A percentile compares a stretch with the other conserved stretches of the same genome.
phyloP scores from a whole-genome alignment of 1,139 yeast species.

The Casaregolazyma suthepensis region DNA sequence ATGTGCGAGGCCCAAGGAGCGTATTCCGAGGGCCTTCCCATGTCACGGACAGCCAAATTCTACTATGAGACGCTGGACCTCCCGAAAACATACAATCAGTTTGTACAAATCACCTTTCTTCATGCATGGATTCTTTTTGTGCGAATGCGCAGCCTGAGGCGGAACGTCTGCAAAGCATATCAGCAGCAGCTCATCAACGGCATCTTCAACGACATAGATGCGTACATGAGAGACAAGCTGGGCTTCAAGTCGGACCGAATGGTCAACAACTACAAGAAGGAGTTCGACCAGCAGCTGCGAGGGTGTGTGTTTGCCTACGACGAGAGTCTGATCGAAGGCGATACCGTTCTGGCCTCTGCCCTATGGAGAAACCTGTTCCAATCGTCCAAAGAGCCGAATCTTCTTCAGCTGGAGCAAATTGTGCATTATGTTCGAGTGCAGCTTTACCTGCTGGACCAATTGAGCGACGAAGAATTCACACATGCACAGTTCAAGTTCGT shows the following conservation, averaged over 20 bases:
- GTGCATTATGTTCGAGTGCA: conserved; percentile 87
- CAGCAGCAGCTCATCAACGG: conserved; percentile 90
- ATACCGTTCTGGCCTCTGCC: conserved; percentile 80
- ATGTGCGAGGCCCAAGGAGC: conserved; percentile 79
- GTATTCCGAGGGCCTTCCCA: conserved; percentile 33
- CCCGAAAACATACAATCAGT: conserved; percentile 84
- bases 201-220: conserved; percentile 83
- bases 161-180: conserved; percentile 78
- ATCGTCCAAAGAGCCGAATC: conserved; percentile 76
- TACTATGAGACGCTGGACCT: conserved; percentile 69
- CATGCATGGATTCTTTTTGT: conserved; percentile 93
- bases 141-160: conserved; percentile 94
- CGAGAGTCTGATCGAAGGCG: conserved; percentile 81
- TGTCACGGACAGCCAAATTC: conserved; percentile 31
- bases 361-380: conserved; percentile 58
- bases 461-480: conserved; percentile 89
- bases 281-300: conserved; percentile 81
- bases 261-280: conserved; percentile 81
- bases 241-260: conserved; percentile 77
- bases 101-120: conserved; percentile 87
- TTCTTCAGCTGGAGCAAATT: conserved; percentile 78
- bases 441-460: conserved; percentile 73
- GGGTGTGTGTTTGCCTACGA: conserved; percentile 90
- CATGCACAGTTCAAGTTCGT: conserved; percentile 82
- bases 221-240: conserved; percentile 78